phyloP scores from a whole-genome alignment of 768 basidiomycete genomes.

The Suillus variegatus region DNA sequence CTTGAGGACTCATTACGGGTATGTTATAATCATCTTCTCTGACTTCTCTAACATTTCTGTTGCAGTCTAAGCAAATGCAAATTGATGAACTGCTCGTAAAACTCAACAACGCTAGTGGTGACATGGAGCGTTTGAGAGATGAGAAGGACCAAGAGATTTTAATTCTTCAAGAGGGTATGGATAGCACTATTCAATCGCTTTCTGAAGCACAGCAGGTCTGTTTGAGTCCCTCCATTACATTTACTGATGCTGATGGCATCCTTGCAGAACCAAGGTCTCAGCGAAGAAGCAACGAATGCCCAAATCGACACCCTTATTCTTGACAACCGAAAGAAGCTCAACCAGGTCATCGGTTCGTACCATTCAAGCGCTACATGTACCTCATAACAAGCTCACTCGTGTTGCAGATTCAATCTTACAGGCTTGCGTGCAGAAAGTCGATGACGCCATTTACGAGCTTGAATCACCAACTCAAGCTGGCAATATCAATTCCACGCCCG shows the following conservation, averaged over 20 bases:
- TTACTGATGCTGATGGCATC: slow-evolving; percentile 9
- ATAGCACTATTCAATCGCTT: slow-evolving; percentile 84
- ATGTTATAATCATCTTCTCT: slow-evolving; percentile 24
- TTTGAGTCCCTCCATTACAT: not conserved
- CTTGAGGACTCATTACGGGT: slow-evolving; percentile 95
- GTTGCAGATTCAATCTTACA: slow-evolving; percentile 89
- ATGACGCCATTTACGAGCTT: slow-evolving; percentile 96
- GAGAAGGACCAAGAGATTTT: slow-evolving; percentile 98
- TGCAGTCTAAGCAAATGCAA: slow-evolving; percentile 90
- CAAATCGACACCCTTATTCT: slow-evolving; percentile 97
- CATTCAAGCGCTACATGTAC: slow-evolving; percentile 6
- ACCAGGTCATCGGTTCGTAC: slow-evolving; percentile 85
- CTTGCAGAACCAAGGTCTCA: slow-evolving; percentile 73
- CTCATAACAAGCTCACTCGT: slow-evolving; percentile 15
- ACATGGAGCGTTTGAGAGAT: slow-evolving; percentile 81
- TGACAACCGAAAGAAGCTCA: slow-evolving; percentile 96
- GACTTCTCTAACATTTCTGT: slow-evolving; percentile 17
- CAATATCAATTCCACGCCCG: slow-evolving; percentile 96
- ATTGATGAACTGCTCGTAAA: slow-evolving; percentile 90
- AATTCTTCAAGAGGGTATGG: slow-evolving; percentile 95
- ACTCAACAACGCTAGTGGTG: slow-evolving; percentile 70
- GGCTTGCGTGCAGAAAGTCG: slow-evolving; percentile 95
- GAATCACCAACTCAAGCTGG: slow-evolving; percentile 95
- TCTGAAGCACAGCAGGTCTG: slow-evolving; percentile 83
- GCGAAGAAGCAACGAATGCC: slow-evolving; percentile 90